phyloP scores from a whole-genome alignment of 2,329 filamentous ascomycete species.

The Juglanconis oblonga region DNA sequence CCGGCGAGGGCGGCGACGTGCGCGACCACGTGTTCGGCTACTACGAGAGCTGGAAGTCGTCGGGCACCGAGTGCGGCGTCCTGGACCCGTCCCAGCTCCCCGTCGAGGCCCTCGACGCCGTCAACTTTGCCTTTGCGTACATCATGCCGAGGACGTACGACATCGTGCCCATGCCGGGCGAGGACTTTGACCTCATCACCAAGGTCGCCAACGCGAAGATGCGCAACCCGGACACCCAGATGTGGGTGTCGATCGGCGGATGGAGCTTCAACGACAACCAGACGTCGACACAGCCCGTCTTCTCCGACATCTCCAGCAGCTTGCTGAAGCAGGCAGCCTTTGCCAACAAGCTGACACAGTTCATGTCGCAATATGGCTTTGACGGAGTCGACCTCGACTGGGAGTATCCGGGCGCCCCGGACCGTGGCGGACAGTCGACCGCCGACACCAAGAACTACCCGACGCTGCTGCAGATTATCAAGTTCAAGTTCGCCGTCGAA shows the following conservation, averaged over 20 bases:
- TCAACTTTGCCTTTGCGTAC: conserved; percentile 22
- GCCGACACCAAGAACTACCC: conserved; percentile 26
- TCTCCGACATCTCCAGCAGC: conserved; percentile 24
- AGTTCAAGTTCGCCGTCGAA: not conserved
- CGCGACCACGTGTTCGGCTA: conserved; percentile 22
- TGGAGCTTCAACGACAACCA: conserved; percentile 30
- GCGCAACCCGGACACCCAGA: conserved; percentile 22
- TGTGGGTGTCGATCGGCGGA: conserved; percentile 30
- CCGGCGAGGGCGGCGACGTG: too few relatives aligned
- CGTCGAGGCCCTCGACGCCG: too few relatives aligned
- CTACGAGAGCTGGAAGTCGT: conserved; percentile 26
- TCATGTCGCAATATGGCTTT: conserved; percentile 8
- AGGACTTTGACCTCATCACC: not conserved
- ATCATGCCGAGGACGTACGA: conserved; percentile 23
- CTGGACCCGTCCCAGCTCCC: too few relatives aligned
- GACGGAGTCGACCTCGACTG: conserved; percentile 23
- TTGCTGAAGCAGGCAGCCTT: not conserved
- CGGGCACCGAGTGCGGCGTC: conserved; percentile 18
- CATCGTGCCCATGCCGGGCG: conserved; percentile 20
- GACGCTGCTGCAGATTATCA: conserved; percentile 22
- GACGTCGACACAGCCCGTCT: conserved; percentile 15
- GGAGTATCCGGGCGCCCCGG: conserved; percentile 29
- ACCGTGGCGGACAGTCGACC: conserved; percentile 24
- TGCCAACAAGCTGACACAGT: conserved; percentile 7
- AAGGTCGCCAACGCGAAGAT: conserved; percentile 20